These are phyloP conservation scores for Acacia pycnantha DNA, from an alignment of 331 rosid genomes.

Conservation along the genomic window DNA sequence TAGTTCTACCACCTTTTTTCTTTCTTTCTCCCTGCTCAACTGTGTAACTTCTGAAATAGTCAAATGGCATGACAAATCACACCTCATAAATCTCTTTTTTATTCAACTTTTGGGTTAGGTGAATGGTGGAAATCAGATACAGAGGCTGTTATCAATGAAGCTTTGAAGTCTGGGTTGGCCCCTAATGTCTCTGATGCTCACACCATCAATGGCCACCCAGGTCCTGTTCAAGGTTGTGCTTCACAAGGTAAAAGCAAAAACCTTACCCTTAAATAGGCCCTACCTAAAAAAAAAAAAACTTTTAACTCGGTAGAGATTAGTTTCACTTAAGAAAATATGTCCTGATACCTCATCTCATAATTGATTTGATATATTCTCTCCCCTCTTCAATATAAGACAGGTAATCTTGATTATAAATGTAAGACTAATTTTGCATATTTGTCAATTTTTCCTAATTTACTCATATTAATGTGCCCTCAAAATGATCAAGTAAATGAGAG, in stretches of 20 bases:
- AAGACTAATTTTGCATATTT: too few species aligned
- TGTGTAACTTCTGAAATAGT: neutral
- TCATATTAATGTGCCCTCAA: too few species aligned
- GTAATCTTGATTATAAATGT: too few species aligned
- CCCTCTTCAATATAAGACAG: rapidly evolving
- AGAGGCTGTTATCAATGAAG: constrained; percentile 68
- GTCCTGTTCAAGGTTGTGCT: constrained; percentile 48
- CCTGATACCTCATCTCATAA: neutral
- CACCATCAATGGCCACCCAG: constrained; percentile 69
- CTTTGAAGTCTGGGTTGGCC: constrained; percentile 76
- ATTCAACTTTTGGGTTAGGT: constrained; percentile 43
- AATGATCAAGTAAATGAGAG: too few species aligned
- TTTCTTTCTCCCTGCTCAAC: neutral
- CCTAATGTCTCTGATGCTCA: constrained; percentile 88
- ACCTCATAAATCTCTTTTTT: neutral
- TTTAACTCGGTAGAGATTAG: neutral
- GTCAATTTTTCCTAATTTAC: too few species aligned
- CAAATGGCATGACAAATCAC: neutral
- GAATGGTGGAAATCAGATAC: constrained; percentile 97
- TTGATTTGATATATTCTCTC: neutral
- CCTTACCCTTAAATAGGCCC: neutral
- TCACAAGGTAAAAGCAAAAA: constrained; percentile 43
- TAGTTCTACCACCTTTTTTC: neutral
- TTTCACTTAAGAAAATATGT: neutral
- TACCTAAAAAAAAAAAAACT: neutral